Percentiles rank a stretch among this genome's conserved stretches.
Evolutionary conservation across 2,329 filamentous ascomycete species (phyloP).

Genomic region (Trichoderma sp.): DNA sequence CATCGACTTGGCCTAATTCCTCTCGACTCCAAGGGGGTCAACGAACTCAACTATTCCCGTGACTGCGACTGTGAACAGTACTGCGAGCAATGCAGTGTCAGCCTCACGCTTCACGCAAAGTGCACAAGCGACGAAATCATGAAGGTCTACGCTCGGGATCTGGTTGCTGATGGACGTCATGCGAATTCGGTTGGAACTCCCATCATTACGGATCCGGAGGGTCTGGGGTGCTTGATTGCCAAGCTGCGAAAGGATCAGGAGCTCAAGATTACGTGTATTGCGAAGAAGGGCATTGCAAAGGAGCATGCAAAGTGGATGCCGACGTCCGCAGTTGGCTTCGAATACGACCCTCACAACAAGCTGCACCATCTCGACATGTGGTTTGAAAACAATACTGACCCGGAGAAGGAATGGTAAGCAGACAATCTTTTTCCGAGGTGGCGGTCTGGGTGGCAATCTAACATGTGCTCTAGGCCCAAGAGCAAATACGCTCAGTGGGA

Average conservation of each 20-base stretch:
- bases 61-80: constrained; percentile 97
- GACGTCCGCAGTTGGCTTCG: constrained; percentile 87
- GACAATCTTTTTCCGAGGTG: neutral
- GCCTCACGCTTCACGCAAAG: constrained; percentile 78
- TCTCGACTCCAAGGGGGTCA: constrained; percentile 78
- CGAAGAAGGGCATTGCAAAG: constrained; percentile 98
- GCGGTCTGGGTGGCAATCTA: neutral
- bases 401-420: constrained; percentile 77
- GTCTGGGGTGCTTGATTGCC: constrained; percentile 79
- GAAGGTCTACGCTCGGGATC: constrained; percentile 88
- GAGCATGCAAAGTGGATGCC: constrained; percentile 99
- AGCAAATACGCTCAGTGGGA: constrained; percentile 78
- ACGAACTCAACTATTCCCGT: constrained; percentile 79
- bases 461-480: constrained; percentile 62
- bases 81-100: constrained; percentile 88
- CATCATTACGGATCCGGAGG: constrained; percentile 78
- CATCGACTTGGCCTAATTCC: constrained; percentile 90
- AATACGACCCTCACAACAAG: constrained; percentile 98
- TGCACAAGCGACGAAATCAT: constrained; percentile 85
- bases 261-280: constrained; percentile 84
- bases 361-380: constrained; percentile 88
- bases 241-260: constrained; percentile 90
- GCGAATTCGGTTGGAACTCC: constrained; percentile 78
- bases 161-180: constrained; percentile 69
- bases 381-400: constrained; percentile 76